Conservation (phyloP, 1,284 basidiomycete species). For the Takashimella koratensis region DNA sequence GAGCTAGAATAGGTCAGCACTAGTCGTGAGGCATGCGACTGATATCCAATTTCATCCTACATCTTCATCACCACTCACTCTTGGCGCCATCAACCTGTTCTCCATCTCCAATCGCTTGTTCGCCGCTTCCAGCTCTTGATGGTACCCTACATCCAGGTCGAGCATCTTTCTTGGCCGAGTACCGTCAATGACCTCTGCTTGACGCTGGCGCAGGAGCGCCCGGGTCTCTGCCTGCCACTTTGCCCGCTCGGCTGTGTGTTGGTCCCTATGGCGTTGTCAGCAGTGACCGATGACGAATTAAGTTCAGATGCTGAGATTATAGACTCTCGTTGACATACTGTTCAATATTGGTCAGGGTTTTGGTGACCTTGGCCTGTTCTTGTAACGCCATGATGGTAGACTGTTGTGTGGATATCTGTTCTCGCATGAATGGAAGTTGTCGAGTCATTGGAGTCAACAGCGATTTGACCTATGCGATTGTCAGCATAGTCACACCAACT, state of each 20-base stretch:
- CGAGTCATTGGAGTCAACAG: conserved; percentile 23
- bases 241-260: conserved; percentile 33
- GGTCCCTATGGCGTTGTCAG: conserved; percentile 19
- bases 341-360: conserved; percentile 29
- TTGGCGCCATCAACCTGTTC: conserved; percentile 46
- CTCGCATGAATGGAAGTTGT: conserved; percentile 30
- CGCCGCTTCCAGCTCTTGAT: conserved; percentile 45
- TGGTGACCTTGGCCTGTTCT: conserved; percentile 31
- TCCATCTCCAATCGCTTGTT: conserved; percentile 48
- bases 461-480: conserved; percentile 24
- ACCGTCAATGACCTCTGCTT: conserved; percentile 33
- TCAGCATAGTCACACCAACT: neutral
- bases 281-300: neutral
- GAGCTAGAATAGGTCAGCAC: conserved; percentile 27
- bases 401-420: conserved; percentile 36
- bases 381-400: conserved; percentile 41
- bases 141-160: conserved; percentile 46
- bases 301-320: neutral
- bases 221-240: conserved; percentile 38
- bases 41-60: neutral
- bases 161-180: conserved; percentile 29
- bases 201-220: conserved; percentile 30
- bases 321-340: conserved; percentile 22
- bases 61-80: conserved; percentile 22
- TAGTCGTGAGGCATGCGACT: neutral